Evolutionary conservation across 2,329 filamentous ascomycete genomes (phyloP).

Genomic region (Aspergillus aculeatinus): DNA sequence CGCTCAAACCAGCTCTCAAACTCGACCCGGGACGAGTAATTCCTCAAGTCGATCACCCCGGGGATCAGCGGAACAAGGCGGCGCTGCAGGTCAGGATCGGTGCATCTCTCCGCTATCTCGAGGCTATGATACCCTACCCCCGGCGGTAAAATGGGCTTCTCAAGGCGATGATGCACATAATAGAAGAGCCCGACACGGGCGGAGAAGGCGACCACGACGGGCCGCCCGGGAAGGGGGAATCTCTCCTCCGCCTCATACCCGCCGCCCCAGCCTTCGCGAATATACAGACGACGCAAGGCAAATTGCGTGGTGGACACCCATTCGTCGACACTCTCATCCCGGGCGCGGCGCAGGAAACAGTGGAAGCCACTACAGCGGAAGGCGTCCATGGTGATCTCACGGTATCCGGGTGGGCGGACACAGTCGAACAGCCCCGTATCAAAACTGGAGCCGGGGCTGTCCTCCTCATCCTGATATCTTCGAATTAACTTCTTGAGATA

Average conservation of each 20-base stretch:
- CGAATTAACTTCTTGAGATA: constrained; percentile 9
- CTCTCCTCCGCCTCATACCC: neutral
- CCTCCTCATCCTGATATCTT: neutral
- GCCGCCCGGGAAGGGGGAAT: constrained; percentile 1
- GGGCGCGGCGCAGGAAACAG: constrained; percentile 10
- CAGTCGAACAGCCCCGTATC: constrained; percentile 7
- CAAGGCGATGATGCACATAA: constrained; percentile 10
- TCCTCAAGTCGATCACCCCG: constrained; percentile 10
- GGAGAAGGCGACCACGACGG: constrained; percentile 16
- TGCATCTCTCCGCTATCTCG: constrained; percentile 11
- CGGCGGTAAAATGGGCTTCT: neutral
- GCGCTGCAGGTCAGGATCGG: constrained; percentile 10
- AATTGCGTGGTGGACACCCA: constrained; percentile 14
- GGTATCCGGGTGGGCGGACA: constrained; percentile 15
- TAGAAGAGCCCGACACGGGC: constrained; percentile 18
- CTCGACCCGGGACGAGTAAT: constrained; percentile 6
- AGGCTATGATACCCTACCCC: constrained; percentile 1
- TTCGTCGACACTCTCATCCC: constrained; percentile 14
- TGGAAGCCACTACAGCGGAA: constrained; percentile 11
- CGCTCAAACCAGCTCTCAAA: constrained; percentile 14
- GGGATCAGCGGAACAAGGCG: constrained; percentile 17
- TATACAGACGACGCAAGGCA: constrained; percentile 8
- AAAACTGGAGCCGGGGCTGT: neutral
- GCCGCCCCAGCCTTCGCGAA: neutral
- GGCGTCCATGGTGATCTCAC: constrained; percentile 9